These are phyloP conservation scores for Epichloe festucae DNA, from an alignment of 2,329 filamentous ascomycete genomes.

Conservation along the genomic window DNA sequence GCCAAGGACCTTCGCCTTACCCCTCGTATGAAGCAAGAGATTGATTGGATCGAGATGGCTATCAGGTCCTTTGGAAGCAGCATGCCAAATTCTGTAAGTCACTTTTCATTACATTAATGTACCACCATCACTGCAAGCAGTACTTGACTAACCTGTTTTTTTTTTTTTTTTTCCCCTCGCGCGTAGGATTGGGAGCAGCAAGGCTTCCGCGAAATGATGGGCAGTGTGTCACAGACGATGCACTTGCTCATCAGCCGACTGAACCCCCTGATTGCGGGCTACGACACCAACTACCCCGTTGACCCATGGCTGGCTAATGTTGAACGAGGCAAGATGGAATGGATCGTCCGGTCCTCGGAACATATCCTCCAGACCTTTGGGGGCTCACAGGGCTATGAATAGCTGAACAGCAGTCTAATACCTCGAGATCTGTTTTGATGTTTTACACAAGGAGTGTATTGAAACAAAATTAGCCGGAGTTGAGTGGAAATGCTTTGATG, in stretches of 20 bases:
- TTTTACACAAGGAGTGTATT: conserved; percentile 1
- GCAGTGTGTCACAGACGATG: conserved; percentile 27
- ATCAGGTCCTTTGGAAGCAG: conserved; percentile 39
- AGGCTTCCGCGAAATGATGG: conserved; percentile 22
- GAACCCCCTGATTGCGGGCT: conserved; percentile 19
- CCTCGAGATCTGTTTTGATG: background rate
- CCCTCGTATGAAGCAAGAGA: conserved; percentile 38
- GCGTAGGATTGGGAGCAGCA: conserved; percentile 26
- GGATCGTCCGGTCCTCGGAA: conserved; percentile 24
- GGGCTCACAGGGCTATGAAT: conserved; percentile 16
- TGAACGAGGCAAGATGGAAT: conserved; percentile 25
- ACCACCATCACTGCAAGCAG: background rate
- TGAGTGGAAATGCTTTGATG: background rate
- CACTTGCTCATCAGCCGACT: conserved; percentile 24
- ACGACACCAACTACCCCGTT: conserved; percentile 24
- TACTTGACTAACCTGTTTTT: conserved; percentile 8
- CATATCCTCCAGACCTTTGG: conserved; percentile 22
- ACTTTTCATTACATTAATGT: background rate
- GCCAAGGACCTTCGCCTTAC: conserved; percentile 43
- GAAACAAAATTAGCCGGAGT: background rate
- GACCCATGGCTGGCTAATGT: conserved; percentile 27
- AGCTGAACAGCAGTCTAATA: background rate
- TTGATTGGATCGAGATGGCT: conserved; percentile 48
- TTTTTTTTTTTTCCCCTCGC: background rate
- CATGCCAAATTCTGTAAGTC: conserved; percentile 37